Percentiles rank a stretch among this genome's conserved stretches.
Conservation (phyloP, 2,329 filamentous ascomycete species). For the Aspergillus brasiliensis region DNA sequence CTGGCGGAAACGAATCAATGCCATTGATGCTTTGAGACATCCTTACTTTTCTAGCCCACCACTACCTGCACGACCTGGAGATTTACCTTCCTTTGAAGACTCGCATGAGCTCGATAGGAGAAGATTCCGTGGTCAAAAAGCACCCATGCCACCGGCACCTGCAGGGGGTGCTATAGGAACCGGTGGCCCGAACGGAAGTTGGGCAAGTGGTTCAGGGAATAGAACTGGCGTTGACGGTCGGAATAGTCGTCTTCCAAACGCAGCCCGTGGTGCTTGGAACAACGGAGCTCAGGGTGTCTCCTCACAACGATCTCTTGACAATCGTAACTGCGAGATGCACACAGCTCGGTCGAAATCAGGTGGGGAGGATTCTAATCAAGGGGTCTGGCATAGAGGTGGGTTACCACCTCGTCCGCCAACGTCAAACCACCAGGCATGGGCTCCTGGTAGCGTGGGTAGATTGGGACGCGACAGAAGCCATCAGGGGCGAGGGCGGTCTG, state of each 20-base stretch:
- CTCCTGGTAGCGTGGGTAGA: slow-evolving; percentile 28
- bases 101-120: slow-evolving; percentile 95
- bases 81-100: slow-evolving; percentile 89
- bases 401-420: slow-evolving; percentile 43
- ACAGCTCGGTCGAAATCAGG: slow-evolving; percentile 22
- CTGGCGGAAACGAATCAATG: slow-evolving; percentile 86
- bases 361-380: slow-evolving; percentile 25
- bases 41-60: slow-evolving; percentile 84
- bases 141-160: slow-evolving; percentile 82
- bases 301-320: slow-evolving; percentile 31
- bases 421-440: slow-evolving; percentile 33
- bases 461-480: slow-evolving; percentile 34
- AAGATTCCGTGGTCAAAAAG: slow-evolving; percentile 84
- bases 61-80: slow-evolving; percentile 75
- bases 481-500: slow-evolving; percentile 24
- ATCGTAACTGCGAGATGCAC: slow-evolving; percentile 22
- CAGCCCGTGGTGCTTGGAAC: slow-evolving; percentile 31
- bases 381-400: slow-evolving; percentile 31
- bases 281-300: slow-evolving; percentile 24
- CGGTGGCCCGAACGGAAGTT: slow-evolving; percentile 58
- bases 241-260: slow-evolving; percentile 39
- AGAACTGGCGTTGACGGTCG: slow-evolving; percentile 33
- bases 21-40: slow-evolving; percentile 88
- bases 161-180: slow-evolving; percentile 88
- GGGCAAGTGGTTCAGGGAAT: slow-evolving; percentile 40